Percentiles rank a stretch among this genome's conserved stretches.
Conservation (phyloP, 345 rosid genomes). For the Cardamine resedifolia region DNA sequence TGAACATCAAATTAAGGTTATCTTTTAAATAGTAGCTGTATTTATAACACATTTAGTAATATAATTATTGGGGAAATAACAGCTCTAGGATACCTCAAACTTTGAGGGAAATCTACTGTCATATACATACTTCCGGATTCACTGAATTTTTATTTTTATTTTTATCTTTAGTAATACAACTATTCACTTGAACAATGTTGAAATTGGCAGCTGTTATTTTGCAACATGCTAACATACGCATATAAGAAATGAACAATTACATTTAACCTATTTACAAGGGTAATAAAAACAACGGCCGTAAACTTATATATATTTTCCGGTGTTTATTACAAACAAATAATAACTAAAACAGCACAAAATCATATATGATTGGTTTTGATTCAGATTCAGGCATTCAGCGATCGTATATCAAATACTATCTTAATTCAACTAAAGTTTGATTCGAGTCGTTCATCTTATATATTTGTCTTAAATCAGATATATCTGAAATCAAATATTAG, state of each 20-base stretch:
- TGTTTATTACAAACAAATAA: not conserved
- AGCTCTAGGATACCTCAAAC: constrained; percentile 16
- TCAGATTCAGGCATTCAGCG: not conserved
- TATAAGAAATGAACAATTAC: not conserved
- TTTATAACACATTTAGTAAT: not conserved
- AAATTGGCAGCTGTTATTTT: constrained; percentile 1
- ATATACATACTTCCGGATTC: not conserved
- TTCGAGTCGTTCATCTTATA: too few species aligned
- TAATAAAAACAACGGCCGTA: not conserved
- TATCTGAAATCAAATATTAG: not conserved
- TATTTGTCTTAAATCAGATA: too few species aligned
- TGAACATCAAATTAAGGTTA: not conserved
- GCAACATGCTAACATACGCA: not conserved
- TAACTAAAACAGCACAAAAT: not conserved
- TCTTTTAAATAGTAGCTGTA: not conserved
- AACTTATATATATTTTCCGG: not conserved
- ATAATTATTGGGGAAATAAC: not conserved
- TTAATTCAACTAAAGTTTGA: too few species aligned
- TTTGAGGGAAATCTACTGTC: constrained; percentile 1
- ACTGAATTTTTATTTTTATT: not conserved
- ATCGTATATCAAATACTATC: too few species aligned
- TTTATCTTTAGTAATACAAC: constrained; percentile 9
- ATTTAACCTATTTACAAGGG: not conserved
- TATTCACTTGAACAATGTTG: not conserved
- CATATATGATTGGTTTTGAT: not conserved